Evolutionary conservation across 306 rosid genomes (phyloP).

Genomic region (Psophocarpus tetragonolobus): DNA sequence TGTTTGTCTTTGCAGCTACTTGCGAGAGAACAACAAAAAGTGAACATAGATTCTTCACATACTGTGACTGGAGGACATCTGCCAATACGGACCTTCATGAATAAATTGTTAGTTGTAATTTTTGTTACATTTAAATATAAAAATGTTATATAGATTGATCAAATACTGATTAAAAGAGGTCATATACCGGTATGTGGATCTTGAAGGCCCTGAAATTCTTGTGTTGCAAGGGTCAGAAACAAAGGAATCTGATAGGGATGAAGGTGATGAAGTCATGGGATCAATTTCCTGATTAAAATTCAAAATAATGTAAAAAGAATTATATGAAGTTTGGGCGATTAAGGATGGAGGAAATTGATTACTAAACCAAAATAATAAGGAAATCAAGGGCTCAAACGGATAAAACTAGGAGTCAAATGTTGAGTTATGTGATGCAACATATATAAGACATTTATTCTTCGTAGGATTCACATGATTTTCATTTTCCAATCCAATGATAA

Average conservation of each 20-base stretch:
- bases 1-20: conserved; percentile 48
- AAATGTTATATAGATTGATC: conserved; percentile 12
- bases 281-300: conserved; percentile 54
- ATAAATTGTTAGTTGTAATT: conserved; percentile 21
- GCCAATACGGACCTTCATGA: conserved; percentile 69
- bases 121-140: neutral
- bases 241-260: conserved; percentile 39
- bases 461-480: conserved; percentile 16
- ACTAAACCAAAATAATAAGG: neutral
- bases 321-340: conserved; percentile 13
- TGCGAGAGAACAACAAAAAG: conserved; percentile 63
- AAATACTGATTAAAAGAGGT: conserved; percentile 23
- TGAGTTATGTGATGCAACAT: neutral
- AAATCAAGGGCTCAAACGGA: conserved; percentile 8
- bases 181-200: conserved; percentile 55
- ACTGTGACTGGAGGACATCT: conserved; percentile 60
- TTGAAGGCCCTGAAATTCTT: conserved; percentile 51
- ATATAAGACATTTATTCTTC: conserved; percentile 7
- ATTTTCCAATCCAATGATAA: conserved; percentile 6
- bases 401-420: conserved; percentile 25
- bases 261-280: conserved; percentile 38
- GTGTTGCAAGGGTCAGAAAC: conserved; percentile 35
- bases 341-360: conserved; percentile 19
- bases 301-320: conserved; percentile 3
- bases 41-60: conserved; percentile 71